These are phyloP conservation scores for Isabelozyma rhagii DNA, from an alignment of 805 yeast genomes.

Conservation along the genomic window DNA sequence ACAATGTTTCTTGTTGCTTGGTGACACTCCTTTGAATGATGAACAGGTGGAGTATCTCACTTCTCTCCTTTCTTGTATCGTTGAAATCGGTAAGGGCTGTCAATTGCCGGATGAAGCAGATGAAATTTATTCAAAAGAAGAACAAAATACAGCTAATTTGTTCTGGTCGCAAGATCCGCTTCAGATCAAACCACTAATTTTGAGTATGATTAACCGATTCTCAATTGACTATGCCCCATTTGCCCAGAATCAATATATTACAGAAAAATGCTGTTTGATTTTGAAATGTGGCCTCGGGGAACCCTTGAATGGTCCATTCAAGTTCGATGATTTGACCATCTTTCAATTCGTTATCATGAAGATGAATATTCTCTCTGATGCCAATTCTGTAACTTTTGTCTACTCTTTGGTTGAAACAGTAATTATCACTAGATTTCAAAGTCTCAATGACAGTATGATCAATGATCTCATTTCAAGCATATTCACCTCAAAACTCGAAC, in stretches of 20 bases:
- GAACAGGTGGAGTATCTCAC: constrained; percentile 43
- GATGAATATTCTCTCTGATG: constrained; percentile 19
- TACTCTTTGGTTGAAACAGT: constrained; percentile 46
- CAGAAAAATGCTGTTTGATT: constrained; percentile 63
- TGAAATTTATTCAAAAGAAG: constrained; percentile 34
- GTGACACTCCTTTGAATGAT: constrained; percentile 7
- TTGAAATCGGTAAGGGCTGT: constrained; percentile 70
- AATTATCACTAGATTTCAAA: constrained; percentile 32
- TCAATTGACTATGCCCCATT: constrained; percentile 37
- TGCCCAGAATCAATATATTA: constrained; percentile 44
- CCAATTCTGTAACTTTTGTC: constrained; percentile 39
- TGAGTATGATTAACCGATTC: constrained; percentile 39
- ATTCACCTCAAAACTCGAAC: constrained; percentile 30
- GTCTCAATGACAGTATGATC: constrained; percentile 27
- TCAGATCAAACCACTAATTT: constrained; percentile 39
- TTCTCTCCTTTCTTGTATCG: constrained; percentile 60
- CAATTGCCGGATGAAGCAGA: constrained; percentile 55
- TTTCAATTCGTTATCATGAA: constrained; percentile 36
- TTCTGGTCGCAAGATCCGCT: constrained; percentile 53
- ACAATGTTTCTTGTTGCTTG: constrained; percentile 3
- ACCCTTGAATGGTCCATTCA: constrained; percentile 62
- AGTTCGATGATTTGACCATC: constrained; percentile 41
- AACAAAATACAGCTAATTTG: constrained; percentile 23
- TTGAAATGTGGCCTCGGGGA: constrained; percentile 67
- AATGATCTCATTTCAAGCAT: constrained; percentile 34